These are phyloP conservation scores for Lactarius deliciosus DNA, from an alignment of 768 basidiomycete species.

Conservation along the genomic window DNA sequence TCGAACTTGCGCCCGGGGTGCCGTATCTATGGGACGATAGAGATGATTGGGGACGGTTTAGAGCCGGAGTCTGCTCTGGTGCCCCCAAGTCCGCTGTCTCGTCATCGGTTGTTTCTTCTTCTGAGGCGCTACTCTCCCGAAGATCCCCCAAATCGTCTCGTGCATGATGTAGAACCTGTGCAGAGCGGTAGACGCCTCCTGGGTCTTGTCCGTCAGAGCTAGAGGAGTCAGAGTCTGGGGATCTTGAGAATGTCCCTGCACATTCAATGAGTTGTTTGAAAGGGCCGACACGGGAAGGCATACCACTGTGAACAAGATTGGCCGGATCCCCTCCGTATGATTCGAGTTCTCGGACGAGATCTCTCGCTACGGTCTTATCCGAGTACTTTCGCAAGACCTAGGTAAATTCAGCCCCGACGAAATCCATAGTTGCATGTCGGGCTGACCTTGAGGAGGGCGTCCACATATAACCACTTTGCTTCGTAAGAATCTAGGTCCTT, in stretches of 20 bases:
- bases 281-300: slow-evolving; percentile 25
- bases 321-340: slow-evolving; percentile 69
- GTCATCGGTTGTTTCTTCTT: slow-evolving; percentile 28
- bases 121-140: slow-evolving; percentile 32
- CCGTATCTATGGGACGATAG: slow-evolving; percentile 75
- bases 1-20: slow-evolving; percentile 67
- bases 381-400: slow-evolving; percentile 82
- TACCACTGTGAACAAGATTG: slow-evolving; percentile 67
- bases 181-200: slow-evolving; percentile 27
- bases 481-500: slow-evolving; percentile 74
- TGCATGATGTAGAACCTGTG: slow-evolving; percentile 21
- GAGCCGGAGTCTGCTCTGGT: slow-evolving; percentile 30
- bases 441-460: slow-evolving; percentile 76
- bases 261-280: slow-evolving; percentile 7
- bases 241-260: slow-evolving; percentile 44
- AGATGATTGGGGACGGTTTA: slow-evolving; percentile 71
- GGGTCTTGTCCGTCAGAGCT: slow-evolving; percentile 47
- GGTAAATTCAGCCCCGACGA: not conserved
- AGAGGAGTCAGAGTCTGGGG: slow-evolving; percentile 62
- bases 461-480: slow-evolving; percentile 89
- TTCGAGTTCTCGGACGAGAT: slow-evolving; percentile 74
- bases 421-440: not conserved
- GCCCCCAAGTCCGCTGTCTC: slow-evolving; percentile 28
- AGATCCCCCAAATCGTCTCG: slow-evolving; percentile 11
- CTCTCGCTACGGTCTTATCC: slow-evolving; percentile 73